Conservation (phyloP, 192 early-diverging fungal species). For the Gryganskiella cystojenkinii region DNA sequence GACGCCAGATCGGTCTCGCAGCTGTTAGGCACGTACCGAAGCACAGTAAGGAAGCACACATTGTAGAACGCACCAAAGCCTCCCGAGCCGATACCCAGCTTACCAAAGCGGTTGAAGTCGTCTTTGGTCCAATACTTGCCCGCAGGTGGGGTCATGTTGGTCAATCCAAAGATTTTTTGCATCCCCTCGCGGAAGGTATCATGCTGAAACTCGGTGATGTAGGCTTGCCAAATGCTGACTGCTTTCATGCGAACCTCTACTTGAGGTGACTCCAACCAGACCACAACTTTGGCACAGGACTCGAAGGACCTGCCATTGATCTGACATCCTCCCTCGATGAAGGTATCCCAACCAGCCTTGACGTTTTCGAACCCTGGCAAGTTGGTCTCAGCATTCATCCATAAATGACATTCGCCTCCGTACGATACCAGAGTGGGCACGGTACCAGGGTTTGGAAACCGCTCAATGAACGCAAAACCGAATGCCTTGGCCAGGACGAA, state of each 20-base stretch:
- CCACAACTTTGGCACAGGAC: constrained; percentile 3
- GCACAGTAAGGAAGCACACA: constrained; percentile 8
- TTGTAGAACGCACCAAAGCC: constrained; percentile 10
- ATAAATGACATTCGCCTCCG: constrained; percentile 8
- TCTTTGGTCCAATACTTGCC: constrained; percentile 9
- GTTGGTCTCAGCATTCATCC: constrained; percentile 3
- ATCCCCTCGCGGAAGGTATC: constrained; percentile 7
- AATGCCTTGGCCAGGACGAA: constrained; percentile 8
- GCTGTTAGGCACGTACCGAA: constrained; percentile 5
- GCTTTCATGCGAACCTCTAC: not conserved
- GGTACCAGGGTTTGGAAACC: constrained; percentile 10
- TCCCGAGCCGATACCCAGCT: constrained; percentile 12
- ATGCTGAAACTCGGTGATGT: constrained; percentile 11
- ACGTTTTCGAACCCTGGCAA: constrained; percentile 5
- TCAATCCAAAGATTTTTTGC: constrained; percentile 10
- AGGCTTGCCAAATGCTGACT: constrained; percentile 5
- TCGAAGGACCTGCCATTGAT: constrained; percentile 16
- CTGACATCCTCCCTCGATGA: constrained; percentile 2
- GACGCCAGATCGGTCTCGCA: constrained; percentile 10
- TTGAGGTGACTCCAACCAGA: constrained; percentile 1
- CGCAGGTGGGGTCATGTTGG: not conserved
- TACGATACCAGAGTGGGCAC: constrained; percentile 9
- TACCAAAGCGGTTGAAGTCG: constrained; percentile 10
- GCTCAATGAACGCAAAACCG: constrained; percentile 6
- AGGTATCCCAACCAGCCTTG: constrained; percentile 19